A percentile compares a stretch with the other conserved stretches of the same genome.
These are phyloP conservation scores for Arthromyces matolae DNA, from an alignment of 768 basidiomycete species.

Conservation along the genomic window DNA sequence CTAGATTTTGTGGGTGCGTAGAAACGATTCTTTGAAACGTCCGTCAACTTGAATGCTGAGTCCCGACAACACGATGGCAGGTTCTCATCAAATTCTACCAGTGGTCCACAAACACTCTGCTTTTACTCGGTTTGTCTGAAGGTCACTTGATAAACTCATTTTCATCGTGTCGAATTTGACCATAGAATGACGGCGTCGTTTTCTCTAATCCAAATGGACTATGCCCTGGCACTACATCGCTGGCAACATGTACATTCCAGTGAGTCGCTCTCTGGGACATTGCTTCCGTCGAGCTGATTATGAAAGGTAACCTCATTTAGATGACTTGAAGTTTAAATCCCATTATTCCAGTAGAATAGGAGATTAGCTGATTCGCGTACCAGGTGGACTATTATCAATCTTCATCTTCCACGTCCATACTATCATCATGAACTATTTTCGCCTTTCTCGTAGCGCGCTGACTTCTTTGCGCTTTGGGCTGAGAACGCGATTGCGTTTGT, in stretches of 20 bases:
- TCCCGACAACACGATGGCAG: not conserved
- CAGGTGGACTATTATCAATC: too few relatives aligned
- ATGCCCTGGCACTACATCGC: slow-evolving; percentile 1
- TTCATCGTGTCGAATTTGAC: not conserved
- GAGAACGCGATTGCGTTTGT: slow-evolving; percentile 9
- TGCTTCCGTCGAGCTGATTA: too few relatives aligned
- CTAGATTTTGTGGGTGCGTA: slow-evolving; percentile 12
- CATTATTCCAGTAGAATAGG: slow-evolving; percentile 4
- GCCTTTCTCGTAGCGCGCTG: slow-evolving; percentile 33
- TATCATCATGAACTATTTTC: slow-evolving; percentile 22
- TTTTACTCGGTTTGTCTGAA: slow-evolving; percentile 5
- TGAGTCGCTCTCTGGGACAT: too few relatives aligned
- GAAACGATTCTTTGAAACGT: not conserved
- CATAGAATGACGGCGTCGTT: slow-evolving; percentile 6
- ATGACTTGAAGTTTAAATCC: slow-evolving; percentile 7
- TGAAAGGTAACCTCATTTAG: not conserved
- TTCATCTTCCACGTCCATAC: slow-evolving; percentile 33
- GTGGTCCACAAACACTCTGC: not conserved
- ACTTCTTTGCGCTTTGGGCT: slow-evolving; percentile 21
- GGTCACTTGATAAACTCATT: not conserved
- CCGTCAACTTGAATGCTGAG: not conserved
- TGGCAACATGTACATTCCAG: slow-evolving; percentile 2
- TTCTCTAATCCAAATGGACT: not conserved
- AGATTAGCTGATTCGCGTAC: slow-evolving; percentile 18
- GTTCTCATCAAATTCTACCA: slow-evolving; percentile 1